phyloP scores from a whole-genome alignment of 1,139 yeast species.

The Yamadazyma triangularis region DNA sequence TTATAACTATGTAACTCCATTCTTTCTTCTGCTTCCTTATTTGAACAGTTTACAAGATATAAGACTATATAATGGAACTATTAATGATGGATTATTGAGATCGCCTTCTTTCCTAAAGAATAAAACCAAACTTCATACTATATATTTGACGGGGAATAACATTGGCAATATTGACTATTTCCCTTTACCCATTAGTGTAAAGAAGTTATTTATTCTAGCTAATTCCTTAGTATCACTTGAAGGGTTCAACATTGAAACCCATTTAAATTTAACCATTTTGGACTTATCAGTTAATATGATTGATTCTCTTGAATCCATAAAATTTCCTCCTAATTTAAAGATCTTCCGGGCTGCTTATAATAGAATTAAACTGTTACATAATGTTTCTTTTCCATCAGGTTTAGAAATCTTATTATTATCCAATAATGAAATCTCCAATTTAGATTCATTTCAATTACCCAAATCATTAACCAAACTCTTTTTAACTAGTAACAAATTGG shows the following conservation, averaged over 20 bases:
- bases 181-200: slow-evolving; percentile 12
- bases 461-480: slow-evolving; percentile 11
- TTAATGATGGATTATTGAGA: slow-evolving; percentile 10
- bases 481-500: slow-evolving; percentile 14
- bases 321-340: slow-evolving; percentile 13
- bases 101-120: slow-evolving; percentile 6
- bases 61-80: slow-evolving; percentile 16
- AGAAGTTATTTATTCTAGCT: slow-evolving; percentile 1
- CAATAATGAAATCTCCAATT: slow-evolving; percentile 11
- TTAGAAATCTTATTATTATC: slow-evolving; percentile 15
- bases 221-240: background rate
- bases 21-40: no score
- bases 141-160: slow-evolving; percentile 18
- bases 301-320: slow-evolving; percentile 13
- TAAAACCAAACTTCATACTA: slow-evolving; percentile 8
- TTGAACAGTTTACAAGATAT: slow-evolving; percentile 14
- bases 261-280: slow-evolving; percentile 11
- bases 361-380: slow-evolving; percentile 8
- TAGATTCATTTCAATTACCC: slow-evolving; percentile 13
- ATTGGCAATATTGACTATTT: slow-evolving; percentile 13
- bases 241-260: background rate
- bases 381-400: slow-evolving; percentile 11
- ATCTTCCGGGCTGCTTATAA: slow-evolving; percentile 16
- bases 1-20: background rate
- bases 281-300: slow-evolving; percentile 14